Evolutionary conservation across 805 yeast genomes (phyloP).

Genomic region (Spathaspora passalidarum): DNA sequence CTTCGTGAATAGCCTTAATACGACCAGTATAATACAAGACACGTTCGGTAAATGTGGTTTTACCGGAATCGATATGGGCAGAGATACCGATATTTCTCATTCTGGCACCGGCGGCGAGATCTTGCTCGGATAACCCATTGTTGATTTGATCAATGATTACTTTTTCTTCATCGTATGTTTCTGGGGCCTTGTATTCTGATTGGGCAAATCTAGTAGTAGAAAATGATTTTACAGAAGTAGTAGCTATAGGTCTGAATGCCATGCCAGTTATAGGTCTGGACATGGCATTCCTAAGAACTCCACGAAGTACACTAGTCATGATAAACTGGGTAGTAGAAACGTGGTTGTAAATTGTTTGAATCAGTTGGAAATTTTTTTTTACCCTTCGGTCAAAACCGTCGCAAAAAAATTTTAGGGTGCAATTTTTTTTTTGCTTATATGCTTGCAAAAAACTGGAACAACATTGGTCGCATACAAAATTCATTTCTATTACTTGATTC

Average conservation of each 20-base stretch:
- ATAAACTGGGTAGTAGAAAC: background rate
- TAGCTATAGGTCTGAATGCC: background rate
- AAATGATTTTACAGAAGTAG: background rate
- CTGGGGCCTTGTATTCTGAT: conserved; percentile 18
- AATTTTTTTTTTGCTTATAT: too few species aligned
- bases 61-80: conserved; percentile 98
- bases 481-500: too few species aligned
- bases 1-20: conserved; percentile 95
- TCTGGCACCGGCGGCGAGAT: conserved; percentile 46
- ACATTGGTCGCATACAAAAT: too few species aligned
- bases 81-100: conserved; percentile 96
- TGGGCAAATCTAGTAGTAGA: conserved; percentile 2
- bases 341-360: background rate
- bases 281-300: conserved; percentile 5
- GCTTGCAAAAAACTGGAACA: too few species aligned
- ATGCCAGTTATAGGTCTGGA: background rate
- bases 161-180: conserved; percentile 71
- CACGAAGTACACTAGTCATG: conserved; percentile 12
- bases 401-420: too few species aligned
- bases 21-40: conserved; percentile 95
- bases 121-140: conserved; percentile 46
- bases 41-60: conserved; percentile 97
- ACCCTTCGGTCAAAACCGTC: too few species aligned
- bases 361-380: background rate
- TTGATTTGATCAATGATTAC: conserved; percentile 60